phyloP scores from a whole-genome alignment of 1,139 yeast species.

The Entelexis sorbosivorans region DNA sequence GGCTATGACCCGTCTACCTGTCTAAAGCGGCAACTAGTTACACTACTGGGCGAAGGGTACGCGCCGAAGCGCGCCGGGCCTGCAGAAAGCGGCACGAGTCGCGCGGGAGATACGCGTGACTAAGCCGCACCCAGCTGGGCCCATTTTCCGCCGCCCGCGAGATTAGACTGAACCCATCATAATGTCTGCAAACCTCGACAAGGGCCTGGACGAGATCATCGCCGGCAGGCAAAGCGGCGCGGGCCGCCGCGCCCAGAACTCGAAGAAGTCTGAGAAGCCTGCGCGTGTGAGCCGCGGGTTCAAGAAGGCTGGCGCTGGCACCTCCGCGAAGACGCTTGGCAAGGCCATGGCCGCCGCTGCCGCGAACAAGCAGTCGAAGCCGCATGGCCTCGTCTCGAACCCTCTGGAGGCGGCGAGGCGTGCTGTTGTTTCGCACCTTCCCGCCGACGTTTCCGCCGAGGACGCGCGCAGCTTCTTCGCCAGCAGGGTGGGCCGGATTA shows the following conservation, averaged over 20 bases:
- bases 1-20: background rate
- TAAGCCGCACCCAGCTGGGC: background rate
- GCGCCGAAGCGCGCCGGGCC: background rate
- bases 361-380: slow-evolving; percentile 21
- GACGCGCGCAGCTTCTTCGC: slow-evolving; percentile 67
- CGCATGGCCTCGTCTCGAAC: slow-evolving; percentile 14
- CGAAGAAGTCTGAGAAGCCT: slow-evolving; percentile 7
- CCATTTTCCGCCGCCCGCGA: background rate
- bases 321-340: slow-evolving; percentile 16
- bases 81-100: slow-evolving; percentile 2
- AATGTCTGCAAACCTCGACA: slow-evolving; percentile 49
- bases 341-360: slow-evolving; percentile 24
- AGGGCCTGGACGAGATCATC: slow-evolving; percentile 91
- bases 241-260: background rate
- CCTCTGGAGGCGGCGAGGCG: slow-evolving; percentile 22
- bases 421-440: slow-evolving; percentile 22
- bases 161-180: background rate
- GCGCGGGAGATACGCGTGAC: background rate
- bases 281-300: slow-evolving; percentile 7
- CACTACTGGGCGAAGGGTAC: background rate
- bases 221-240: slow-evolving; percentile 21
- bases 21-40: background rate
- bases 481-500: slow-evolving; percentile 78
- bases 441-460: slow-evolving; percentile 23
- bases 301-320: slow-evolving; percentile 24